Percentiles rank a stretch among this genome's conserved stretches.
phyloP scores from a whole-genome alignment of 768 basidiomycete species.

The Trametes cinnabarina region DNA sequence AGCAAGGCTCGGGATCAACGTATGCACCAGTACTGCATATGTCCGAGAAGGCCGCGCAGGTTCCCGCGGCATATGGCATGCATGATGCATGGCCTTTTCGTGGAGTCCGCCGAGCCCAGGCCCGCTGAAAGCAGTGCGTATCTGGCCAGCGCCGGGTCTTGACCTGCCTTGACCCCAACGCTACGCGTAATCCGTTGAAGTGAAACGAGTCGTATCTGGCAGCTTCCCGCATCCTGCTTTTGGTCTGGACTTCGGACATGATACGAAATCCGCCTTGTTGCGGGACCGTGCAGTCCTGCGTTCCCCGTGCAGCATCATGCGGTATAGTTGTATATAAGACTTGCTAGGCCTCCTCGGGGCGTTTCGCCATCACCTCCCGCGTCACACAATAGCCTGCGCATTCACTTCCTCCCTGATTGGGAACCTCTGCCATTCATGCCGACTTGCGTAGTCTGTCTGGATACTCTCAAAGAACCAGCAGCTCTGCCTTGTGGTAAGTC shows the following conservation, averaged over 20 bases:
- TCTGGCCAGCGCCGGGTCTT: neutral
- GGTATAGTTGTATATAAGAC: conserved; percentile 3
- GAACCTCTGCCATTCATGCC: conserved; percentile 34
- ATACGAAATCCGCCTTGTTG: conserved; percentile 18
- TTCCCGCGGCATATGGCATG: neutral
- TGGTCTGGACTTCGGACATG: conserved; percentile 9
- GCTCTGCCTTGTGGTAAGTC: conserved; percentile 62
- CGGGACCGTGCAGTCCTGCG: neutral
- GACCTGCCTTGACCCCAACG: neutral
- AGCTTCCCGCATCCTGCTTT: neutral
- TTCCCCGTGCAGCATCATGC: neutral
- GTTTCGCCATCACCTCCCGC: neutral
- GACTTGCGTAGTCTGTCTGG: conserved; percentile 61
- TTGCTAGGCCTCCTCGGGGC: neutral
- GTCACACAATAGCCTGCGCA: neutral
- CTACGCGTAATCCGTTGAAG: conserved; percentile 2
- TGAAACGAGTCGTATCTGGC: conserved; percentile 1
- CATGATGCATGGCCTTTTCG: neutral
- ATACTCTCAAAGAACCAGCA: conserved; percentile 52
- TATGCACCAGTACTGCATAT: neutral
- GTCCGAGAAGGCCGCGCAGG: conserved; percentile 3
- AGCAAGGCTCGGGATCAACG: too few relatives aligned
- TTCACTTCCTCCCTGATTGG: neutral
- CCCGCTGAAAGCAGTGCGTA: conserved; percentile 5
- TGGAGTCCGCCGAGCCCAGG: neutral